Conservation (phyloP, 192 early-diverging fungal species). For the Fimicolochytrium jonesii region DNA sequence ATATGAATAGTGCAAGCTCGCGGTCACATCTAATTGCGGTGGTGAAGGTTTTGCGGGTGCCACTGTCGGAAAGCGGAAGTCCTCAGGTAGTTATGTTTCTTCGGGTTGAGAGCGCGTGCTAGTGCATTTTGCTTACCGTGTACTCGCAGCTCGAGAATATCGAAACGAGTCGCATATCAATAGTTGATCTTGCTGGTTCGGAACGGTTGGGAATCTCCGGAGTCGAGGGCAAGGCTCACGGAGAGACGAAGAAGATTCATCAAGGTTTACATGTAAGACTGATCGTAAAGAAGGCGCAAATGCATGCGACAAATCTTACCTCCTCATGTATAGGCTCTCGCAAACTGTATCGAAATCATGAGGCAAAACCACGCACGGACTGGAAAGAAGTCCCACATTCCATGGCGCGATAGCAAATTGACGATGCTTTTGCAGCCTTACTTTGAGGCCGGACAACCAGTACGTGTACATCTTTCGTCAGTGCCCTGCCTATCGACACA, state of each 20-base stretch:
- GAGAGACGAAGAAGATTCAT: constrained; percentile 30
- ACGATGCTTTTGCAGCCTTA: constrained; percentile 26
- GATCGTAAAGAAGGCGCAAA: no score
- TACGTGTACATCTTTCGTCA: background rate
- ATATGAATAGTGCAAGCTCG: constrained; percentile 24
- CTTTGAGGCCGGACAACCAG: constrained; percentile 21
- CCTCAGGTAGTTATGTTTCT: background rate
- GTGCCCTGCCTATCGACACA: background rate
- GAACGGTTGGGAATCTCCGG: constrained; percentile 21
- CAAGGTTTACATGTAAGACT: constrained; percentile 22
- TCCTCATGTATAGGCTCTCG: constrained; percentile 13
- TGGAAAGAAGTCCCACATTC: background rate
- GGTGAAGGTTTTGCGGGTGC: constrained; percentile 17
- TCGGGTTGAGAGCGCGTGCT: no score
- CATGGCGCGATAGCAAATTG: constrained; percentile 29
- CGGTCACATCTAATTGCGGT: constrained; percentile 25
- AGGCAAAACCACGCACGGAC: constrained; percentile 13
- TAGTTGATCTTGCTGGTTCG: constrained; percentile 23
- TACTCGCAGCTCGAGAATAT: background rate
- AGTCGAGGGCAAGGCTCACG: constrained; percentile 17
- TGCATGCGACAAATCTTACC: no score
- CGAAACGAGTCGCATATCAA: constrained; percentile 11
- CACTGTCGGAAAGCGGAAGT: background rate
- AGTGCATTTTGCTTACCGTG: no score
- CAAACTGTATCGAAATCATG: constrained; percentile 20